These are phyloP conservation scores for Lactarius sanguifluus DNA, from an alignment of 768 basidiomycete species.

Conservation along the genomic window DNA sequence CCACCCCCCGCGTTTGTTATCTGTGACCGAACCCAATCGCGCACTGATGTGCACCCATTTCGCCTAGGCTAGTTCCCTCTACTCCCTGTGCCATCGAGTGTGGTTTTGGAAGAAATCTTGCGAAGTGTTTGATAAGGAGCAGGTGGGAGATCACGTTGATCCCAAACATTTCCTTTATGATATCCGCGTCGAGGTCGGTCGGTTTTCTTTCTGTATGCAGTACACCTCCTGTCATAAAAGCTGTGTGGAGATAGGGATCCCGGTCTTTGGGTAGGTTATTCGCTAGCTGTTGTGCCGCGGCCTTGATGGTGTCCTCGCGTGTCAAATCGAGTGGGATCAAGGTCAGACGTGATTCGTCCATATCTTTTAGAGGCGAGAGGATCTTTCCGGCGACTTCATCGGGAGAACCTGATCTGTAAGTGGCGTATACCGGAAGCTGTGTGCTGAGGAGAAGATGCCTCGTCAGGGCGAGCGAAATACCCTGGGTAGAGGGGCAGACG, in stretches of 20 bases:
- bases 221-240: slow-evolving; percentile 55
- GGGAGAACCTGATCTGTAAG: slow-evolving; percentile 45
- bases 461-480: slow-evolving; percentile 55
- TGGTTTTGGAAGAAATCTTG: slow-evolving; percentile 50
- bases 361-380: slow-evolving; percentile 42
- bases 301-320: slow-evolving; percentile 50
- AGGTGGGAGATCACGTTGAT: slow-evolving; percentile 62
- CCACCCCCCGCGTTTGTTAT: slow-evolving; percentile 61
- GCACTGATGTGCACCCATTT: slow-evolving; percentile 64
- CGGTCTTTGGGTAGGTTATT: slow-evolving; percentile 36
- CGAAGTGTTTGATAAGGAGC: slow-evolving; percentile 62
- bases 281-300: slow-evolving; percentile 46
- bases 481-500: slow-evolving; percentile 55
- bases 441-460: slow-evolving; percentile 54
- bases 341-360: slow-evolving; percentile 47
- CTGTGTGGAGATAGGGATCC: slow-evolving; percentile 50
- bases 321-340: slow-evolving; percentile 52
- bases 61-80: slow-evolving; percentile 34
- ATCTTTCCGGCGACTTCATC: slow-evolving; percentile 43
- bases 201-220: slow-evolving; percentile 56
- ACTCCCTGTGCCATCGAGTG: background rate
- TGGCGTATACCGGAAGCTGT: slow-evolving; percentile 53
- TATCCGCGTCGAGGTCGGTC: slow-evolving; percentile 45
- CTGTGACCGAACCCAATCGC: slow-evolving; percentile 57
- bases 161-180: slow-evolving; percentile 48